phyloP scores from a whole-genome alignment of 2,329 filamentous ascomycete genomes.

The Tolypocladium capitatum region DNA sequence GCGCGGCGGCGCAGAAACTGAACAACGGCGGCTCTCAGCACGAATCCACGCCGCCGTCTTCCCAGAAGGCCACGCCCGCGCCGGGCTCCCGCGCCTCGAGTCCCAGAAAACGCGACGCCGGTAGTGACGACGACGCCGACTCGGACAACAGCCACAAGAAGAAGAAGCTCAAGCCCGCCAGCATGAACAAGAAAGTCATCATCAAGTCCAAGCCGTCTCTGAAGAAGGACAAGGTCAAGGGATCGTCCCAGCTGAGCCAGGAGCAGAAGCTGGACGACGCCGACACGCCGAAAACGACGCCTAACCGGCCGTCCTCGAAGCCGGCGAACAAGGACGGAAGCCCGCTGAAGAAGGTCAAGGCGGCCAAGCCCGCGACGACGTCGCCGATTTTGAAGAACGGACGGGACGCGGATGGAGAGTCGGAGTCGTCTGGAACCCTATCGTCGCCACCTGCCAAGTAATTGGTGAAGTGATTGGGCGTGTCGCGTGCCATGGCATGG shows the following conservation, averaged over 20 bases:
- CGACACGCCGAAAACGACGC: slow-evolving; percentile 10
- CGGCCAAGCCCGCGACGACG: slow-evolving; percentile 32
- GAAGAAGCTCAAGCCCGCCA: slow-evolving; percentile 39
- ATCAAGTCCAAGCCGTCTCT: slow-evolving; percentile 36
- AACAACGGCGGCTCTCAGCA: slow-evolving; percentile 43
- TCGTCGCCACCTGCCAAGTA: slow-evolving; percentile 34
- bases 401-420: slow-evolving; percentile 35
- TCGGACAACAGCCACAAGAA: slow-evolving; percentile 40
- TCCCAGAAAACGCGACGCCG: slow-evolving; percentile 41
- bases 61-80: slow-evolving; percentile 47
- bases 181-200: slow-evolving; percentile 38
- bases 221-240: slow-evolving; percentile 44
- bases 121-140: slow-evolving; percentile 40
- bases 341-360: slow-evolving; percentile 29
- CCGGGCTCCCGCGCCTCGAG: slow-evolving; percentile 40
- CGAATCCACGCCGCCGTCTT: slow-evolving; percentile 46
- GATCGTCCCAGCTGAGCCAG: slow-evolving; percentile 34
- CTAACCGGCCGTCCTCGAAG: slow-evolving; percentile 17
- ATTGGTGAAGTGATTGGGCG: not conserved
- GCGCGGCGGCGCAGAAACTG: slow-evolving; percentile 50
- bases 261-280: slow-evolving; percentile 28
- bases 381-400: slow-evolving; percentile 37
- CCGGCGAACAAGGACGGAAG: slow-evolving; percentile 21
- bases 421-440: slow-evolving; percentile 42
- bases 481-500: not conserved